A percentile compares a stretch with the other conserved stretches of the same genome.
phyloP scores from a whole-genome alignment of 306 rosid genomes.

The Neltuma alba region DNA sequence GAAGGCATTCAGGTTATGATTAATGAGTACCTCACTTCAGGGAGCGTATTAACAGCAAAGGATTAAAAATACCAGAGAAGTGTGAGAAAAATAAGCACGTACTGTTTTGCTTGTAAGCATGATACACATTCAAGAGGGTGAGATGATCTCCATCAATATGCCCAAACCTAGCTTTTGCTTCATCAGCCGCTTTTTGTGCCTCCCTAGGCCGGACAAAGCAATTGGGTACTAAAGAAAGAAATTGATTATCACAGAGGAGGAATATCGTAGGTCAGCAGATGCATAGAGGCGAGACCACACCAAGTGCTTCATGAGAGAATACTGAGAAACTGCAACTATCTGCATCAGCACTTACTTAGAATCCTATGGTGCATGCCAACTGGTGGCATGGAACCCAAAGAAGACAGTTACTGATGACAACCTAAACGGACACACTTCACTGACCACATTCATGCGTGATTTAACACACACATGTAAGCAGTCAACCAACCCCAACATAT shows the following conservation, averaged over 20 bases:
- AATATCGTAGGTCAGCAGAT: slow-evolving; percentile 98
- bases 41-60: not conserved
- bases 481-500: slow-evolving; percentile 42
- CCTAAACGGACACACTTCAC: slow-evolving; percentile 72
- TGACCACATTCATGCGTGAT: slow-evolving; percentile 54
- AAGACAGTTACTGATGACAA: slow-evolving; percentile 96
- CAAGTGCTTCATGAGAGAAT: slow-evolving; percentile 98
- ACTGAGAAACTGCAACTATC: slow-evolving; percentile 99
- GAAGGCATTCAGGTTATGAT: slow-evolving; percentile 42
- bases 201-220: slow-evolving; percentile 99
- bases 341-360: slow-evolving; percentile 94
- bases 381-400: slow-evolving; percentile 94
- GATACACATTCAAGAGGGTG: slow-evolving; percentile 92
- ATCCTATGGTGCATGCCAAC: slow-evolving; percentile 93
- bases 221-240: slow-evolving; percentile 99
- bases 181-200: slow-evolving; percentile 98
- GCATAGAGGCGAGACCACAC: slow-evolving; percentile 99
- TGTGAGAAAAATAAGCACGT: slow-evolving; percentile 33
- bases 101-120: slow-evolving; percentile 96
- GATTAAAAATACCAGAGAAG: not conserved
- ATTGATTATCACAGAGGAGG: slow-evolving; percentile 99
- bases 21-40: slow-evolving; percentile 5
- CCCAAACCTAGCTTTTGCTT: slow-evolving; percentile 96
- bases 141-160: slow-evolving; percentile 98
- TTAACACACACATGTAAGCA: slow-evolving; percentile 45